Base-by-base conservation (phyloP, 805 yeast species). In the Lipomyces anomalus region DNA sequence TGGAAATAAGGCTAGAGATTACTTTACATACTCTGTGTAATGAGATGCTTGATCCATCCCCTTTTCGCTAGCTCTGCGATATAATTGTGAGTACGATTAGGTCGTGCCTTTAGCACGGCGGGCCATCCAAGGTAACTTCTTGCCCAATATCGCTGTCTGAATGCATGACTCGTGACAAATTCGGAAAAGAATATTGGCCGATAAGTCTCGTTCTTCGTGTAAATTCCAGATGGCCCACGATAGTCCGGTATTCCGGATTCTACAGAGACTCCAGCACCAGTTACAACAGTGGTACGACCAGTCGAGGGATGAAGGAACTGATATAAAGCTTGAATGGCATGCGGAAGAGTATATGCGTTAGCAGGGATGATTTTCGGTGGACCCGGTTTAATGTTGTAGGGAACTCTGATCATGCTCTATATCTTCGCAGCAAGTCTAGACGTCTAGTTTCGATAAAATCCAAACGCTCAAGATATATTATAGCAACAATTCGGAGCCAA, bases 181-280 rank as follows among this genome's bases (percentile, higher is more conserved):
- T 58, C 61, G 7, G 57, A 51, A 41, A 55, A 59, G 37, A 58
- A 59, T n/a, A 59, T 53, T 0, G 61, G 61, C n/a, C 61, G 43
- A 29, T 54, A 59, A 17, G 47, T 43, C 29, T 43, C 39, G 35
- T 57, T 57, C 7, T 47, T 37, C 11, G 62, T 59, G 29, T 58
- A 58, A 17, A 55, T 56, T 7, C 61, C 61, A 7, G 51, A 32
- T 5, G 61, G 61, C 13, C 61, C 61, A 13, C 61, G 35, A 33
- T 58, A 58, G 35, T 58, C 61, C 2, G 61, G 61, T n/a, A 58
- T 60, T 7, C 61, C 61, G 4, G 60, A 55, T 26, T 58, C 62
- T 28, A 57, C 61, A 2, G 61, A 58, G 23, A 59, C 48, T 2
- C 61, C 61, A 9, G 61, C 61, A 9, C 61, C 61, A 16, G 61